Base-by-base conservation (phyloP, 768 basidiomycete species). In the Psilocybe azurescens region DNA sequence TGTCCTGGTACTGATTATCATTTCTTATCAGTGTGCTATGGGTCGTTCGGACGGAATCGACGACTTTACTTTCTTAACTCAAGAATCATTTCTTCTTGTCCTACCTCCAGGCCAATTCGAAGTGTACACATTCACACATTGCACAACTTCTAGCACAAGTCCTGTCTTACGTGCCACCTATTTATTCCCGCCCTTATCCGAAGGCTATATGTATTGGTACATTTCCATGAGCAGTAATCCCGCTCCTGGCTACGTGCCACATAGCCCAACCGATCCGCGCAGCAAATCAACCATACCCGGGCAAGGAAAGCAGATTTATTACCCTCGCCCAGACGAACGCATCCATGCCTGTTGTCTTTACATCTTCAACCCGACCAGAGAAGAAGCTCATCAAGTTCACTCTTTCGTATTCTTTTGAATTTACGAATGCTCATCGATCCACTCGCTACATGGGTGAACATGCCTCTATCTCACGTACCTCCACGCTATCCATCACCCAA, bases 141-240 rank as follows among this genome's bases (percentile, higher is more conserved):
- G 81, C 5, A 69, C 69, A 5, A 66, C 68, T 10, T 24, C 65
- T 11, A 65, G 65, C 4, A 74, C 71, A 9, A 53, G 61, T 5
- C 83, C 82, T 2, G 62, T 69, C 13, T 67, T 76, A 41, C 72
- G 74, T 44, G 78, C 76, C 29, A 76, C 66, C 61, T 82, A 82
- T 55, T 71, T 67, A 24, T 79, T 85, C 36, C 84, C 83, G 1
- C 72, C 74, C 3, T 75, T 85, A 11, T 75, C 78, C 33, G 70
- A 74, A 4, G 80, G 77, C 5, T 83, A 79, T 64, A 74, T 76
- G 67, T 86, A 83, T 64, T 84, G 81, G 80, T 83, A 84, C 59
- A 83, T 84, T 46, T 82, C 81, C 53, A 79, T 83, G 75, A 83
- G 82, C 69, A 81, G 78, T 64, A 84, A 84, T 61, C 81, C 83